Evolutionary conservation across 768 basidiomycete genomes (phyloP).

Genomic region (Boletellus ananiceps): DNA sequence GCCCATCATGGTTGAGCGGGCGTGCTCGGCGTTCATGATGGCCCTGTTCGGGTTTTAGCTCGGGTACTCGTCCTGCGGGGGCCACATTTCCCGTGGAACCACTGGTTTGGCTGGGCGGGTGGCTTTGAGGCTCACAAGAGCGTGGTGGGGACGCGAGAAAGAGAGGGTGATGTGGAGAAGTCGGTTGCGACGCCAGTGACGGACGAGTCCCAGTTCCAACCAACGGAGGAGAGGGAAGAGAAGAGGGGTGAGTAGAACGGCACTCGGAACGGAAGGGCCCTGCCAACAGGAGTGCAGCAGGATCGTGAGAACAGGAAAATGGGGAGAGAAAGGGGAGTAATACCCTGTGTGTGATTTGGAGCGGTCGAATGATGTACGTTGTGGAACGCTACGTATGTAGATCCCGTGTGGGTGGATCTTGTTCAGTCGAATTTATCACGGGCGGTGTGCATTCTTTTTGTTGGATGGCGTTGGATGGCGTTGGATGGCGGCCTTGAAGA

Average conservation of each 20-base stretch:
- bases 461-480: too few relatives aligned
- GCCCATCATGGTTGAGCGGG: slow-evolving; percentile 64
- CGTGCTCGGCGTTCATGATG: slow-evolving; percentile 56
- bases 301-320: not conserved
- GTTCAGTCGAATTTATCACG: too few relatives aligned
- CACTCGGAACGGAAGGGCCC: not conserved
- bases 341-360: too few relatives aligned
- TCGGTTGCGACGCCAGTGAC: not conserved
- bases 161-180: not conserved
- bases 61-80: slow-evolving; percentile 58
- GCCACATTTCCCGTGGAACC: slow-evolving; percentile 47
- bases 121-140: slow-evolving; percentile 44
- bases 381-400: too few relatives aligned
- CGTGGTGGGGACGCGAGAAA: slow-evolving; percentile 25
- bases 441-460: too few relatives aligned
- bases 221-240: slow-evolving; percentile 9
- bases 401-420: too few relatives aligned
- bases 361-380: too few relatives aligned
- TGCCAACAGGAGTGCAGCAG: not conserved
- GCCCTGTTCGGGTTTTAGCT: slow-evolving; percentile 56
- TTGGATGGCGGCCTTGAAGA: too few relatives aligned
- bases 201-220: not conserved
- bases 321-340: too few relatives aligned
- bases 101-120: slow-evolving; percentile 65
- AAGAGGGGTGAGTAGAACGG: not conserved